Evolutionary conservation across 2,329 filamentous ascomycete genomes (phyloP), one percentile per base, ranked within the genome.

Genomic region (Fusarium circinatum): DNA sequence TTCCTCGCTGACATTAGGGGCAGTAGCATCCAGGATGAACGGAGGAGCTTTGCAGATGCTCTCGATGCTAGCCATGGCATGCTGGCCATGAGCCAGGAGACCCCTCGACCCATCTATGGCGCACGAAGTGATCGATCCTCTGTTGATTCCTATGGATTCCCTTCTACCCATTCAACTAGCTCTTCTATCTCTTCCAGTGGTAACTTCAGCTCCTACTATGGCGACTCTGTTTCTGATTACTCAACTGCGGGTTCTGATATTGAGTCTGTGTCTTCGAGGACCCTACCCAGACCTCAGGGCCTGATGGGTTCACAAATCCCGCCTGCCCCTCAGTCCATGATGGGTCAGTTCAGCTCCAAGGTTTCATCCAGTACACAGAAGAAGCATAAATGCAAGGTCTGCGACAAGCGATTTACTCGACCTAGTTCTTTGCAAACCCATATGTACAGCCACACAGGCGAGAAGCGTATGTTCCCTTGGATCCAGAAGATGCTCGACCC

Each of bases 321-420:
- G 4, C 94, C 95, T 3, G 94, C 94, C 24, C 95, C 95, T 4
- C 94, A 97, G 80, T 97, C 95, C 1, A 98, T 99, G 95, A 99
- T 99, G 96, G 91, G 94, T 59, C 95, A 97, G 79, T 98, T 98
- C 85, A 98, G 94, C 84, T 98, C 96, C 73, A 98, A 98, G 85
- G 92, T 98, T 59, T 95, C 95, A 1, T 95, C 94, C 24, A 98
- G 94, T 84, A 96, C 96, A 15, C 95, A 98, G 82, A 98, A 98
- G 91, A 98, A 98, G 88, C 96, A 98, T 86, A 98, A 98, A 87
- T 98, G 96, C 89, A 98, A 98, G 85, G 94, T 98, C 68, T 98
- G 96, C 86, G 96, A 98, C 84, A 98, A 98, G 89, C 91, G 96
- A 48, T 98, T 98, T 83, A 98, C 96, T 5, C 90, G 96, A 62